Percentiles rank a stretch among this genome's conserved stretches.
Evolutionary conservation across 2,329 filamentous ascomycete species (phyloP).

Genomic region (Colletotrichum acutatum): DNA sequence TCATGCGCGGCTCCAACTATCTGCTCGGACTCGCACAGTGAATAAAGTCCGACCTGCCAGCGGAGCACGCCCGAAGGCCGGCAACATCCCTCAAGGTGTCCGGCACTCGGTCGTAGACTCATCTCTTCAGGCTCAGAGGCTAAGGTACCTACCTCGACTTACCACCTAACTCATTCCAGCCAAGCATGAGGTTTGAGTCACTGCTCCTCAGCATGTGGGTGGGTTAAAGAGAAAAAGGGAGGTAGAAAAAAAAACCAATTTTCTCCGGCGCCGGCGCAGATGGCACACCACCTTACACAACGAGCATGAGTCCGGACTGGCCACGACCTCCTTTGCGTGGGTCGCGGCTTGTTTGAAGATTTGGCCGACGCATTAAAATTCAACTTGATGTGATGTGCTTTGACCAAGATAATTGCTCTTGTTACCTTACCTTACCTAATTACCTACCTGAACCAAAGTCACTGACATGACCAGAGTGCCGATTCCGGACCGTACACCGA

Average conservation of each 20-base stretch:
- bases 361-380: conserved; percentile 17
- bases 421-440: neutral
- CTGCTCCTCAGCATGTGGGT: neutral
- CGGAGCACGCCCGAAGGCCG: conserved; percentile 21
- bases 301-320: neutral
- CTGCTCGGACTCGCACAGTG: conserved; percentile 7
- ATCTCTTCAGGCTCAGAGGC: neutral
- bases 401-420: neutral
- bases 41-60: neutral
- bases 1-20: neutral
- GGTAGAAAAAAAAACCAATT: neutral
- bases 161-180: neutral
- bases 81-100: neutral
- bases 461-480: neutral
- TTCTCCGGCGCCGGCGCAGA: conserved; percentile 1
- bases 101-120: conserved; percentile 9
- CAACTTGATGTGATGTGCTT: neutral
- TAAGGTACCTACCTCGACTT: neutral
- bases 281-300: neutral
- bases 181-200: neutral
- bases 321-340: conserved; percentile 9
- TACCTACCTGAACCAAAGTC: neutral
- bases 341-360: conserved; percentile 1
- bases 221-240: neutral
- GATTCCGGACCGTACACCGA: neutral